A percentile compares a stretch with the other conserved stretches of the same genome.
Evolutionary conservation across 1,284 basidiomycete species (phyloP).

Genomic region (Fomes fomentarius): DNA sequence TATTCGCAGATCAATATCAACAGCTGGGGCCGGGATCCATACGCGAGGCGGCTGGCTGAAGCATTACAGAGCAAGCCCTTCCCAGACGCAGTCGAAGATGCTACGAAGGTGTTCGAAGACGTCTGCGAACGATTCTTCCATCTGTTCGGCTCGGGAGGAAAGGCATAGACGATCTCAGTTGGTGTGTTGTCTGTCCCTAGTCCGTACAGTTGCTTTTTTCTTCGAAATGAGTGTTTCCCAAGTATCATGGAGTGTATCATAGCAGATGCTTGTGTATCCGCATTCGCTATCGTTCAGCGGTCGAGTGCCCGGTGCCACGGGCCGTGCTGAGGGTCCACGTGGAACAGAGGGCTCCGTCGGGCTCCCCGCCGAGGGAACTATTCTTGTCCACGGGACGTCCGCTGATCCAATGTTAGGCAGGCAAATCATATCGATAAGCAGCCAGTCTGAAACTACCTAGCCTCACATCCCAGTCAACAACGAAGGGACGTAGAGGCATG

Average conservation of each 20-base stretch:
- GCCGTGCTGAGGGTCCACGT: background rate
- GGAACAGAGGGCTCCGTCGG: background rate
- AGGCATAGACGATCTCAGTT: slow-evolving; percentile 28
- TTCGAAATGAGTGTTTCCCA: no score
- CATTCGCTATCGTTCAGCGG: background rate
- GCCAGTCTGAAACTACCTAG: no score
- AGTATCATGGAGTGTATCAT: no score
- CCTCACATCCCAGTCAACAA: no score
- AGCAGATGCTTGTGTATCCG: background rate
- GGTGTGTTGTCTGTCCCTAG: background rate
- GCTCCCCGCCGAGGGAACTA: background rate
- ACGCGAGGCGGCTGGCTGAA: slow-evolving; percentile 40
- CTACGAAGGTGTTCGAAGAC: slow-evolving; percentile 45
- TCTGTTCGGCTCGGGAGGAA: slow-evolving; percentile 47
- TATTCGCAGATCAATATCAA: slow-evolving; percentile 48
- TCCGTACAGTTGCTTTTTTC: no score
- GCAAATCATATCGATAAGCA: no score
- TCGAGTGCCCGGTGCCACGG: background rate
- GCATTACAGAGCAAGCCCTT: slow-evolving; percentile 42
- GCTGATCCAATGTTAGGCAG: background rate
- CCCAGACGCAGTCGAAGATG: slow-evolving; percentile 50
- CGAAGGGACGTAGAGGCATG: no score
- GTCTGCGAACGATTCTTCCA: slow-evolving; percentile 47
- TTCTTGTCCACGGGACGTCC: background rate
- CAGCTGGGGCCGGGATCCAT: slow-evolving; percentile 50